A percentile compares a stretch with the other conserved stretches of the same genome.
These are phyloP conservation scores for Hygrophorus russula DNA, from an alignment of 768 basidiomycete genomes.

Conservation along the genomic window DNA sequence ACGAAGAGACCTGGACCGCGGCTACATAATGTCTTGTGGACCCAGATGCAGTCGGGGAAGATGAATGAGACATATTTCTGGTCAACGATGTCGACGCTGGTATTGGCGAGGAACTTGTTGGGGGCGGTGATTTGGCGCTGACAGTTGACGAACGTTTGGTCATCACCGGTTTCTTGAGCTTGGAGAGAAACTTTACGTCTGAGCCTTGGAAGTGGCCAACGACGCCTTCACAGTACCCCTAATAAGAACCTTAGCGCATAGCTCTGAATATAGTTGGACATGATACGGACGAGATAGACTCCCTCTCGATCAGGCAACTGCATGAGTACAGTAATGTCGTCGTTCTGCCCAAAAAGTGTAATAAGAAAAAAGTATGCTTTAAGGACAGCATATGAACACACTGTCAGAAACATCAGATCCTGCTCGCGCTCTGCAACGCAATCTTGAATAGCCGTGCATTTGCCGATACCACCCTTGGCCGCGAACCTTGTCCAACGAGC, in stretches of 20 bases:
- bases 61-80: constrained; percentile 15
- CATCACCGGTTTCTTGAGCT: constrained; percentile 73
- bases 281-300: constrained; percentile 47
- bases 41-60: constrained; percentile 5
- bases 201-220: constrained; percentile 60
- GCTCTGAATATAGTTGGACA: not conserved
- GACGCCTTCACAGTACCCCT: constrained; percentile 82
- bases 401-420: constrained; percentile 85
- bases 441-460: constrained; percentile 61
- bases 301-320: constrained; percentile 46
- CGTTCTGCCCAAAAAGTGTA: constrained; percentile 35
- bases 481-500: constrained; percentile 81
- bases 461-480: constrained; percentile 76
- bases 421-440: constrained; percentile 63
- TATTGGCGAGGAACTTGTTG: constrained; percentile 9
- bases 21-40: constrained; percentile 1
- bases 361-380: not conserved
- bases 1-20: too few relatives aligned
- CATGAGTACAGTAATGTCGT: constrained; percentile 71
- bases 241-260: constrained; percentile 14
- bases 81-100: constrained; percentile 10
- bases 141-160: constrained; percentile 46
- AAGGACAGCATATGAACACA: constrained; percentile 18
- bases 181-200: constrained; percentile 59
- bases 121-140: constrained; percentile 15